These are phyloP conservation scores for Tranzscheliella williamsii DNA, from an alignment of 1,284 basidiomycete genomes.

Conservation along the genomic window DNA sequence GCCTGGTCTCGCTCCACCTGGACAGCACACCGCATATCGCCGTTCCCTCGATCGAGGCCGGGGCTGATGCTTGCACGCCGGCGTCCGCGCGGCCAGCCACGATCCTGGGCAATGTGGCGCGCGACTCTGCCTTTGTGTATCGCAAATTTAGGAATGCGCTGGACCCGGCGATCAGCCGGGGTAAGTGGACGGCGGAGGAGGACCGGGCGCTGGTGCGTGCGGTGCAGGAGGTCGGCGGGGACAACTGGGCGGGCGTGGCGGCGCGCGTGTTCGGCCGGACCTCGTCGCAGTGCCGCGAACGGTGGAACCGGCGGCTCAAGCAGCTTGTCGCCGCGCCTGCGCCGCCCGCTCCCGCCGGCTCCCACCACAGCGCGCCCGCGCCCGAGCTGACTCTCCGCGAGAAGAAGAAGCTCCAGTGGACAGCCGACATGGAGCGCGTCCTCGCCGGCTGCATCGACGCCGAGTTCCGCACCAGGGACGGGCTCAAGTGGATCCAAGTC, in stretches of 20 bases:
- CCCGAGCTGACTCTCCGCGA: constrained; percentile 1
- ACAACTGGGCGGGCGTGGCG: constrained; percentile 21
- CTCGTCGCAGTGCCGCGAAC: constrained; percentile 28
- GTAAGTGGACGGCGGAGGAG: constrained; percentile 21
- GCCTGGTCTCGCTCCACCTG: constrained; percentile 23
- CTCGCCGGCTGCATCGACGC: constrained; percentile 9
- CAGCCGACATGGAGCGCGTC: constrained; percentile 9
- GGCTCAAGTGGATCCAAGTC: constrained; percentile 8
- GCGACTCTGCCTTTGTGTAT: constrained; percentile 15
- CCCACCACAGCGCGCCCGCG: neutral
- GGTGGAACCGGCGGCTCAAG: constrained; percentile 19
- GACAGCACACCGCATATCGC: constrained; percentile 4
- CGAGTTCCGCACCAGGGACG: constrained; percentile 2
- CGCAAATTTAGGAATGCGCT: constrained; percentile 21
- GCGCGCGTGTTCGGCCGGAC: constrained; percentile 20
- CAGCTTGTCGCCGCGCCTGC: constrained; percentile 2
- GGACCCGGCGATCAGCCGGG: constrained; percentile 21
- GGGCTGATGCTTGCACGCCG: neutral
- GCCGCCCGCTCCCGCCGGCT: neutral
- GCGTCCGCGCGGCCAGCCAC: constrained; percentile 1
- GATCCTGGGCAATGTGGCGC: constrained; percentile 14
- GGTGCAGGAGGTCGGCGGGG: constrained; percentile 3
- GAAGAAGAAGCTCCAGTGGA: constrained; percentile 12
- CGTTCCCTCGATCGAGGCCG: neutral
- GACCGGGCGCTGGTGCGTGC: constrained; percentile 15